These are phyloP conservation scores for Xanthoceras sorbifolium DNA, from an alignment of 345 rosid genomes.

Conservation along the genomic window DNA sequence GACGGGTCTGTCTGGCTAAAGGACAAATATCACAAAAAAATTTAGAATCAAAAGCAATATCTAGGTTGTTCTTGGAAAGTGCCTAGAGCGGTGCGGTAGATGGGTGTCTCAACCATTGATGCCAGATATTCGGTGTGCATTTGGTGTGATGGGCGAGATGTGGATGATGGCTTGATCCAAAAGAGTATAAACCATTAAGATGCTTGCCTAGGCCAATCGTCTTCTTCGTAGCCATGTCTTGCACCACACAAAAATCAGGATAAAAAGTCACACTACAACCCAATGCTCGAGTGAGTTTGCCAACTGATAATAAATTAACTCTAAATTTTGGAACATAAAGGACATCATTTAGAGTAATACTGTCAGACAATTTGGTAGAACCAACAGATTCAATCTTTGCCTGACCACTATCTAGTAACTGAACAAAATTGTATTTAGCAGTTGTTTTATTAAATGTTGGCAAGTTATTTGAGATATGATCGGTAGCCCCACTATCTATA, in stretches of 20 bases:
- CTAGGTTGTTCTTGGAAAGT: background rate
- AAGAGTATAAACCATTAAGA: background rate
- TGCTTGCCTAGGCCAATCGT: slow-evolving; percentile 18
- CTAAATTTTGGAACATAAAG: slow-evolving; percentile 13
- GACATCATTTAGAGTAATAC: no score
- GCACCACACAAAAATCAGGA: background rate
- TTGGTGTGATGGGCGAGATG: background rate
- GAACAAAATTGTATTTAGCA: no score
- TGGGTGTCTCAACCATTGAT: background rate
- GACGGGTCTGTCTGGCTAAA: background rate
- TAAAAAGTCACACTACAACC: slow-evolving; percentile 5
- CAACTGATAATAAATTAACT: slow-evolving; percentile 12
- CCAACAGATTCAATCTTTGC: no score
- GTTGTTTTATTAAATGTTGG: no score
- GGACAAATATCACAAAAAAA: background rate
- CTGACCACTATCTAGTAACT: no score
- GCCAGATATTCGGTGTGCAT: background rate
- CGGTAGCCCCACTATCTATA: no score
- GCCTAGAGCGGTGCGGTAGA: background rate
- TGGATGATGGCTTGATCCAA: background rate
- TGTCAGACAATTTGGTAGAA: no score
- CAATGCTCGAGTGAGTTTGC: slow-evolving; percentile 5
- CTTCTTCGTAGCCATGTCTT: slow-evolving; percentile 9
- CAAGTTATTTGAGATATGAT: no score
- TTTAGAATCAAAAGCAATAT: background rate